phyloP scores from a whole-genome alignment of 1,139 yeast species.

The Nadsonia starkeyi-henricii region DNA sequence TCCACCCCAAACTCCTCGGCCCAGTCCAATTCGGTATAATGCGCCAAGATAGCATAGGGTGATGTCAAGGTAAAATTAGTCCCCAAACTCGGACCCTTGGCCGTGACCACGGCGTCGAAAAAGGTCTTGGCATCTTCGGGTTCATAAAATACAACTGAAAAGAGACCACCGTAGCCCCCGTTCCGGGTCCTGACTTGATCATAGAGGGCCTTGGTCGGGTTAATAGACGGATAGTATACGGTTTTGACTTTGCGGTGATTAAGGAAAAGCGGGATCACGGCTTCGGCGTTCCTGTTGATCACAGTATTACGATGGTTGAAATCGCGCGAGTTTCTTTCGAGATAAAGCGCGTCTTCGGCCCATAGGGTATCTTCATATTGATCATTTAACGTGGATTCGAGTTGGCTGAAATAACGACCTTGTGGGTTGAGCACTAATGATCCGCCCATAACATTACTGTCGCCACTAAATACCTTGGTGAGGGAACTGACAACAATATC shows the following conservation, averaged over 20 bases:
- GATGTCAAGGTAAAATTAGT: constrained; percentile 87
- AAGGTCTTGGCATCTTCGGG: constrained; percentile 56
- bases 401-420: constrained; percentile 36
- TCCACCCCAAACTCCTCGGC: constrained; percentile 80
- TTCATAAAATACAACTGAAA: constrained; percentile 61
- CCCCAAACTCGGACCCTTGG: constrained; percentile 91
- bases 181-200: constrained; percentile 51
- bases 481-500: constrained; percentile 80
- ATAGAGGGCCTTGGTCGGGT: constrained; percentile 45
- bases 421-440: constrained; percentile 65
- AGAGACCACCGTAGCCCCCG: constrained; percentile 91
- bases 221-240: constrained; percentile 57
- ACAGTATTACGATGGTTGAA: constrained; percentile 53
- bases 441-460: constrained; percentile 92
- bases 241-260: constrained; percentile 32
- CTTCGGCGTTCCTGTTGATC: constrained; percentile 54
- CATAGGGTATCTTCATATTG: constrained; percentile 68
- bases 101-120: constrained; percentile 58
- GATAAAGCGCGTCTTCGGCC: constrained; percentile 86
- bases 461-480: constrained; percentile 89
- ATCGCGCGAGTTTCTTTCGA: constrained; percentile 89
- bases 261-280: constrained; percentile 29
- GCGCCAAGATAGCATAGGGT: constrained; percentile 85
- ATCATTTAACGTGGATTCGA: constrained; percentile 37
- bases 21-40: constrained; percentile 71